Conservation (phyloP, 768 basidiomycete species). For the Chlorophyllum brunneum region DNA sequence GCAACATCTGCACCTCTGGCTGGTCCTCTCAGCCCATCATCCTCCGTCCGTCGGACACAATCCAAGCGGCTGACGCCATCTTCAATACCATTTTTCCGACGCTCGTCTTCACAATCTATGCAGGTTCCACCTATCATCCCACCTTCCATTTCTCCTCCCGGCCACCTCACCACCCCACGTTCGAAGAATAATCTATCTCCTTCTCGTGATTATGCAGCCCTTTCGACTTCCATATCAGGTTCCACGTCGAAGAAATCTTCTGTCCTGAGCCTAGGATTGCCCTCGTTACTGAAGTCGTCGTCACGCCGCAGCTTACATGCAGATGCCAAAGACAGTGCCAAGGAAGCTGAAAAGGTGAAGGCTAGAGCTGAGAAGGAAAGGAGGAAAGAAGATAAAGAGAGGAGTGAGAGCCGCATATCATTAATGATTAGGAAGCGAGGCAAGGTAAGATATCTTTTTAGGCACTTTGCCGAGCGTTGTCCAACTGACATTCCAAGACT, state of each 20-base stretch:
- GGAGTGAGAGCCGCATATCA: conserved; percentile 88
- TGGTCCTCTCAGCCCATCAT: conserved; percentile 68
- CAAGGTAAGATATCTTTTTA: conserved; percentile 52
- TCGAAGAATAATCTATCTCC: conserved; percentile 47
- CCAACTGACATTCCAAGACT: conserved; percentile 47
- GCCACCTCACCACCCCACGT: conserved; percentile 36
- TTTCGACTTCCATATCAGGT: conserved; percentile 52
- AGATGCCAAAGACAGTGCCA: conserved; percentile 55
- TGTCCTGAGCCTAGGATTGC: conserved; percentile 75
- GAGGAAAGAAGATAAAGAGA: conserved; percentile 74
- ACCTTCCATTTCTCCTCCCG: conserved; percentile 51
- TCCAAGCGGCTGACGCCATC: conserved; percentile 87
- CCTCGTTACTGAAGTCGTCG: conserved; percentile 81
- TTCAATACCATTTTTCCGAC: conserved; percentile 91
- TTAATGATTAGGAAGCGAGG: conserved; percentile 87
- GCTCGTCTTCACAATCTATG: conserved; percentile 87
- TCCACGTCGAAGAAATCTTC: conserved; percentile 77
- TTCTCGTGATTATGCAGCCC: conserved; percentile 45
- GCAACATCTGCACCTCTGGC: conserved; percentile 49
- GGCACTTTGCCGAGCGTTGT: neutral
- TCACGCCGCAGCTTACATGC: conserved; percentile 78
- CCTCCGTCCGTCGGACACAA: conserved; percentile 63
- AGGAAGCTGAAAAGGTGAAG: conserved; percentile 49
- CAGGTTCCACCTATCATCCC: conserved; percentile 53
- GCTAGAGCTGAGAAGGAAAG: conserved; percentile 44